Evolutionary conservation across 805 yeast genomes (phyloP), one percentile per base, ranked within the genome.

Genomic region (Lachancea lanzarotensis): DNA sequence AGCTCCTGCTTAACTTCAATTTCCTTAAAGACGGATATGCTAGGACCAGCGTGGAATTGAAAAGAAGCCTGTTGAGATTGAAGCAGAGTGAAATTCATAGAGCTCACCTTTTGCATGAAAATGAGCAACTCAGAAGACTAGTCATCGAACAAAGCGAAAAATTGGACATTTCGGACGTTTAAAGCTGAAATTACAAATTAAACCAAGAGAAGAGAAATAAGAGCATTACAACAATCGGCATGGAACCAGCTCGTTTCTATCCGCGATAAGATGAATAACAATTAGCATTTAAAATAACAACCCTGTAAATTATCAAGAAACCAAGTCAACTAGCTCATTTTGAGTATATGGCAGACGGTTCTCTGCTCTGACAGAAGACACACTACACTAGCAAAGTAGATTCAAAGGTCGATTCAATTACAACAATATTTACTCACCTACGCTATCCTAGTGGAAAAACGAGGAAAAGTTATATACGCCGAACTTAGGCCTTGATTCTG

Each of bases 401-500:
- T 11, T 29, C 31, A 29, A 19, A 7, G 25, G 27, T 20, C 27
- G 6, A 19, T 36, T 22, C 27, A 7, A 19, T 36, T 22, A 25
- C 38, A 25, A 25, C 39, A 22, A 36, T 38, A 38, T 33, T 22
- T 6, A 6, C 8, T 4, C 8, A 4, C 25, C 25, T 22, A 22
- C 8, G 4, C 8, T 22, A 9, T 27, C n/a, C 35, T 20, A 16
- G n/a, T n/a, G n/a, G n/a, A n/a, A n/a, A 8, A 37, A 15, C 13
- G 13, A 12, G 20, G 35, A 16, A 40, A 22, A 22, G 13, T 32
- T 40, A 32, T 32, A 41, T 25, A 41, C 29, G 19, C 16, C 51
- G 50, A 52, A 57, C 61, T 56, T 62, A 62, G 50, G 60, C 55
- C 56, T 63, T 63, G 56, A 66, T 63, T 62, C 81, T 84, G 78